Evolutionary conservation across 441 rosid genomes (phyloP), one percentile per base, ranked within the genome.

Genomic region (Erodium texanum): DNA sequence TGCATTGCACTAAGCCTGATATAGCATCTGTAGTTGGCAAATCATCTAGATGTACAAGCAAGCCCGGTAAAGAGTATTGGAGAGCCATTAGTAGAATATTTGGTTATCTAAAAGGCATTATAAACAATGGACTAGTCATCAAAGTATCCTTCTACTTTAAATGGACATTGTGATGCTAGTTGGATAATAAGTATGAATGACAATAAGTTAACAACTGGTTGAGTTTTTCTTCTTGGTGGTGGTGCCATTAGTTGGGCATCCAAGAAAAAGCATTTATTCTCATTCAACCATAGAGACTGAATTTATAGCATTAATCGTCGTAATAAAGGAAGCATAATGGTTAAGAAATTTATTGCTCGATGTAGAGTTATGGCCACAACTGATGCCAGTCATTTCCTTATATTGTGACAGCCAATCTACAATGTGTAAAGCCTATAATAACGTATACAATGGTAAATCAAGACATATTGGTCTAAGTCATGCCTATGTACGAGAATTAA

Each of bases 371-470:
- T 67, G 4, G 58, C 70, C 20, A 50, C 0, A 52, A 50, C 38
- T 6, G 0, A 50, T 24, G 24, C 0, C 48, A 19, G 7, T 10
- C 14, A 56, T 68, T 32, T 68, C 18, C 10, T 1, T 68, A 5
- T 27, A 24, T 18, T 24, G 48, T 32, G 50, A 27, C 27, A 67
- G 70, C 12, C 0, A 54, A 27, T 9, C 52, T 5, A 56, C 50
- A 2, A 29, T 56, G 65, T 56, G 45, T 24, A 7, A 41, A 27
- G 65, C 24, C 0, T 27, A 32, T 19, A 68, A 22, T 29, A 32
- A 27, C 0, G 15, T 29, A 0, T 68, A 24, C 8, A 54, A 68
- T 27, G 71, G 52, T 15, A 68, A 68, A n/a, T 68, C 71, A 54
- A 68, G 24, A 54, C 65, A 54, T 19, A 58, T 68, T 12, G 56